Conservation (phyloP, 441 rosid species). For the Hura crepitans region DNA sequence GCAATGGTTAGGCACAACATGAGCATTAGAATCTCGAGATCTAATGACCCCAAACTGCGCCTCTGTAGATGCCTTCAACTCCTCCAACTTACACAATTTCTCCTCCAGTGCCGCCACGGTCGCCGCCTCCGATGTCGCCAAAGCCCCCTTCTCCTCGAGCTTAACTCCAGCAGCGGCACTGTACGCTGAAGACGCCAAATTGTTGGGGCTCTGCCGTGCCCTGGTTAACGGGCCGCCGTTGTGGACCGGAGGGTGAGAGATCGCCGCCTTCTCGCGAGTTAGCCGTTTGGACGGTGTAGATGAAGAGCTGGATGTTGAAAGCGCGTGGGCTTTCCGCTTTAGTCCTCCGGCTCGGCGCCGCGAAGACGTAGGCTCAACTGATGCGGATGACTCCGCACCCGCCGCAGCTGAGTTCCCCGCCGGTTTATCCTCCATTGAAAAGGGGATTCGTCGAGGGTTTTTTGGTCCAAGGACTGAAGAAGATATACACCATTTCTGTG, state of each 20-base stretch:
- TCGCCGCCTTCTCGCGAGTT: slow-evolving; percentile 71
- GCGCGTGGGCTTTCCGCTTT: slow-evolving; percentile 64
- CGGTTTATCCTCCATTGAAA: slow-evolving; percentile 63
- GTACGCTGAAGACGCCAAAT: slow-evolving; percentile 20
- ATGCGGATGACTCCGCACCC: slow-evolving; percentile 45
- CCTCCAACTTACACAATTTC: slow-evolving; percentile 60
- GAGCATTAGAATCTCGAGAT: slow-evolving; percentile 69
- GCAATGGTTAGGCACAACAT: slow-evolving; percentile 83
- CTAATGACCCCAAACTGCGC: slow-evolving; percentile 72
- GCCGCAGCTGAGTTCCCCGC: slow-evolving; percentile 34
- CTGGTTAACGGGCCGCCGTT: slow-evolving; percentile 92
- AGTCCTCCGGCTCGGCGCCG: slow-evolving; percentile 67
- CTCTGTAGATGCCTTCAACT: slow-evolving; percentile 67
- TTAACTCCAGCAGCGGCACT: slow-evolving; percentile 26
- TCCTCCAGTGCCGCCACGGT: slow-evolving; percentile 43
- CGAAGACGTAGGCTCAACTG: slow-evolving; percentile 51
- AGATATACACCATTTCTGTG: slow-evolving; percentile 8
- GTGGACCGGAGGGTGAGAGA: slow-evolving; percentile 56
- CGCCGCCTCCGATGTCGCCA: slow-evolving; percentile 28
- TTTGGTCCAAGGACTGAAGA: slow-evolving; percentile 17
- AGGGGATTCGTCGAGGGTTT: slow-evolving; percentile 14
- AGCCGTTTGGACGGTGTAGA: slow-evolving; percentile 61
- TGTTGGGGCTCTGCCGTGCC: slow-evolving; percentile 75
- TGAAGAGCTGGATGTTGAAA: slow-evolving; percentile 39
- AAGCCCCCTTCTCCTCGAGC: slow-evolving; percentile 35